These are phyloP conservation scores for Cryomyces minteri DNA, from an alignment of 495 filamentous ascomycete genomes.

Conservation along the genomic window DNA sequence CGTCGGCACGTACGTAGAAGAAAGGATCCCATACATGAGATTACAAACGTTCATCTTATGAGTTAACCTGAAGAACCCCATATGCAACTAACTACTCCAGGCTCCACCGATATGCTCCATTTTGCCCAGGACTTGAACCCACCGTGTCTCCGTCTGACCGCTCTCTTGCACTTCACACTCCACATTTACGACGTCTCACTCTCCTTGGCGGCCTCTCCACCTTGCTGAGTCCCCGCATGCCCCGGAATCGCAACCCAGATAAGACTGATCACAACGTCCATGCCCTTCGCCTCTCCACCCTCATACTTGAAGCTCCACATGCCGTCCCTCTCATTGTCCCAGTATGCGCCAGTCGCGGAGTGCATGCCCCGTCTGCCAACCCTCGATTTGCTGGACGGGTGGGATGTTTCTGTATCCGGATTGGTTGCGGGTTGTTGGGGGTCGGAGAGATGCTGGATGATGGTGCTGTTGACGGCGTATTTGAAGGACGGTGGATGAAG, in stretches of 20 bases:
- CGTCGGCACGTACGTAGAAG: too few species aligned
- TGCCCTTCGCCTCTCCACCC: slow-evolving; percentile 59
- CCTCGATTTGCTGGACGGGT: slow-evolving; percentile 18
- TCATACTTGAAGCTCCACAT: slow-evolving; percentile 98
- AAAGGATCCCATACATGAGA: too few species aligned
- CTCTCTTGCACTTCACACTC: too few species aligned
- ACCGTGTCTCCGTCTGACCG: too few species aligned
- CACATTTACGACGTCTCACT: too few species aligned
- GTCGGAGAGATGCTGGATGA: slow-evolving; percentile 64
- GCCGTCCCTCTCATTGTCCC: slow-evolving; percentile 93
- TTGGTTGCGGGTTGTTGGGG: slow-evolving; percentile 1
- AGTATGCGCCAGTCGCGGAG: slow-evolving; percentile 82
- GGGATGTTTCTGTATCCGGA: not conserved
- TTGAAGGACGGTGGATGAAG: slow-evolving; percentile 42
- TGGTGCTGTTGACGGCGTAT: slow-evolving; percentile 91
- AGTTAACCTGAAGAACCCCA: too few species aligned
- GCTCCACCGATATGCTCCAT: too few species aligned
- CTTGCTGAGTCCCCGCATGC: too few species aligned
- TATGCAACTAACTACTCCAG: too few species aligned
- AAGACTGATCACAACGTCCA: slow-evolving; percentile 83
- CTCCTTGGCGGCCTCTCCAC: too few species aligned
- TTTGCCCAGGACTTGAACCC: too few species aligned
- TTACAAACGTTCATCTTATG: too few species aligned
- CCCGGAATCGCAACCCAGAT: slow-evolving; percentile 47
- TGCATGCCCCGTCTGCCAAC: slow-evolving; percentile 88